Evolutionary conservation across 2,329 filamentous ascomycete species (phyloP), one percentile per base, ranked within the genome.

Genomic region (Epichloe elymi): DNA sequence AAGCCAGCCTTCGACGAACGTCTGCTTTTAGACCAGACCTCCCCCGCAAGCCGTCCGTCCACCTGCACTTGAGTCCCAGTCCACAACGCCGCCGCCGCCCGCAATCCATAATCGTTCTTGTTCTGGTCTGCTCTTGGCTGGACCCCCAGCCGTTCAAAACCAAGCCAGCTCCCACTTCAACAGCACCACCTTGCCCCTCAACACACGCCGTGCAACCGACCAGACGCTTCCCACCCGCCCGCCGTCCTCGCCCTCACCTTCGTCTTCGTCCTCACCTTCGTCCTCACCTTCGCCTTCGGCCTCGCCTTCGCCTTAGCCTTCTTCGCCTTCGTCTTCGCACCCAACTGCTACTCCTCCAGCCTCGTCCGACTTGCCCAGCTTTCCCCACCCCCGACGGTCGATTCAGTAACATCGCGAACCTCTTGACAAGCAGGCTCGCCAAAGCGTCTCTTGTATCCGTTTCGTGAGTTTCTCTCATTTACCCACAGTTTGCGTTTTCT

Each of bases 381-480:
- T 49, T 35, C 49, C 33, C 42, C 14, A n/a, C 23, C 23, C 10
- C 26, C 46, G 46, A 49, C 51, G 41, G 26, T 33, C 46, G 46
- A 49, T 23, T 17, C n/a, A 7, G 35, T 39, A 39, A 40, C 33
- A 48, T 38, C 23, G 35, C 40, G 20, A 43, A 12, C 30, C 33
- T 40, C 17, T 41, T 3, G 36, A 36, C 39, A 45, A 35, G 45
- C 23, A 44, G 17, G 23, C 20, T 37, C 39, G 30, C n/a, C 33
- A 17, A 39, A 33, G 35, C 45, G 33, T 46, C 45, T 4, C 23
- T 23, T 53, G 33, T 10, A 26, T 38, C 44, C 20, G 23, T 47
- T 36, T 35, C 41, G 51, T 53, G 48, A 53, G 51, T 49, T 41
- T 38, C 15, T 39, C 45, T 40, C 44, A 14, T 33, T 17, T 40